These are phyloP conservation scores for Kernera saxatilis DNA, from an alignment of 345 rosid species.

Conservation along the genomic window DNA sequence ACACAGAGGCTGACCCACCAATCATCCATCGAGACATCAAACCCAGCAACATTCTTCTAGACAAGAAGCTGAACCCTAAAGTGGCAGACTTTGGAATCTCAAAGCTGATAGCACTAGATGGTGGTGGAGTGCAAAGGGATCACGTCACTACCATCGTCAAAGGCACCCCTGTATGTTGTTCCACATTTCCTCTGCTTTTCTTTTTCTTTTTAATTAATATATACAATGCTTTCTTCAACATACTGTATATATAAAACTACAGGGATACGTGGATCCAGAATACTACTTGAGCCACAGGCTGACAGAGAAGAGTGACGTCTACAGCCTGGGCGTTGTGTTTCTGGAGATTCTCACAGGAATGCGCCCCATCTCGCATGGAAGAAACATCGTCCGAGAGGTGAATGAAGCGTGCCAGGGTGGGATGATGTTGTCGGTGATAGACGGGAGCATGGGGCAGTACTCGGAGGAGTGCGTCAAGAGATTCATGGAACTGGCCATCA, in stretches of 20 bases:
- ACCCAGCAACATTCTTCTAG: slow-evolving; percentile 48
- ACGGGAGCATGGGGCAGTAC: slow-evolving; percentile 40
- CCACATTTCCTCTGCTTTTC: neutral
- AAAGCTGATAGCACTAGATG: slow-evolving; percentile 38
- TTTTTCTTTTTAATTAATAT: too few species aligned
- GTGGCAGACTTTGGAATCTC: slow-evolving; percentile 58
- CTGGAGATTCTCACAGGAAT: slow-evolving; percentile 49
- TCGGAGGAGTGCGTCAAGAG: slow-evolving; percentile 32
- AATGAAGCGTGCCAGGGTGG: slow-evolving; percentile 35
- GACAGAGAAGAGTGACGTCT: slow-evolving; percentile 51
- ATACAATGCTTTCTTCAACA: too few species aligned
- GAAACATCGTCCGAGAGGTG: slow-evolving; percentile 48
- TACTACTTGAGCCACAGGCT: slow-evolving; percentile 41
- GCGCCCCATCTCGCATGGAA: slow-evolving; percentile 44
- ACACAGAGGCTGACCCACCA: slow-evolving; percentile 52
- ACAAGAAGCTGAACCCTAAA: slow-evolving; percentile 40
- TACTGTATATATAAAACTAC: too few species aligned
- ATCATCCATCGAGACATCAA: slow-evolving; percentile 50
- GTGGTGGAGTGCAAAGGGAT: slow-evolving; percentile 28
- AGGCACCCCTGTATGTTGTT: slow-evolving; percentile 43
- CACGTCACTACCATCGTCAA: slow-evolving; percentile 43
- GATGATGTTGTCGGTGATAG: slow-evolving; percentile 40
- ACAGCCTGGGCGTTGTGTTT: slow-evolving; percentile 48
- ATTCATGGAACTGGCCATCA: slow-evolving; percentile 42
- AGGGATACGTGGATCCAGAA: slow-evolving; percentile 58